phyloP scores from a whole-genome alignment of 2,329 filamentous ascomycete species.

The Xylariales sp. region DNA sequence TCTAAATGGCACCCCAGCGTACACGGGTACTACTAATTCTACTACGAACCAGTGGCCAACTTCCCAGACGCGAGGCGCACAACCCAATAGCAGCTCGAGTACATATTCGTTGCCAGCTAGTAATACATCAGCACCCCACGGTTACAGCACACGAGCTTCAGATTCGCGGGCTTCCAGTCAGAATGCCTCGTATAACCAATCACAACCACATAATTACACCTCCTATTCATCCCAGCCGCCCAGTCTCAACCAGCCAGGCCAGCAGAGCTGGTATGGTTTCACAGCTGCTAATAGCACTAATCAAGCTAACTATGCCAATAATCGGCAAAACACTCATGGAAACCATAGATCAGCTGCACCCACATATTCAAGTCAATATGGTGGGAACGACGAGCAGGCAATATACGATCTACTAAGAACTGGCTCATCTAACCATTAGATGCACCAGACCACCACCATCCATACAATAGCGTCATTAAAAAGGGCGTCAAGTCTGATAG shows the following conservation, averaged over 20 bases:
- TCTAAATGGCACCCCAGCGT: conserved; percentile 40
- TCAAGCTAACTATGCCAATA: conserved; percentile 42
- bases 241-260: conserved; percentile 42
- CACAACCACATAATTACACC: conserved; percentile 46
- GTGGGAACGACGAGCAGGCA: conserved; percentile 44
- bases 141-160: conserved; percentile 45
- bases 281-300: conserved; percentile 40
- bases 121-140: conserved; percentile 39
- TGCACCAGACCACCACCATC: neutral
- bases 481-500: conserved; percentile 4
- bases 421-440: conserved; percentile 40
- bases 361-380: conserved; percentile 41
- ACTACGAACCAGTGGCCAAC: conserved; percentile 45
- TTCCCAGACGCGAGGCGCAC: conserved; percentile 41
- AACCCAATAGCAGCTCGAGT: conserved; percentile 37
- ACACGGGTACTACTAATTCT: conserved; percentile 36
- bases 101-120: conserved; percentile 41
- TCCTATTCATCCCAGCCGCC: conserved; percentile 48
- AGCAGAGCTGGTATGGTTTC: conserved; percentile 53
- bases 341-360: conserved; percentile 41
- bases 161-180: conserved; percentile 43
- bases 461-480: neutral
- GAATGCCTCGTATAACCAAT: conserved; percentile 47
- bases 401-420: conserved; percentile 47
- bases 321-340: conserved; percentile 41